Evolutionary conservation across 225 moss, liverwort and hornwort genomes (phyloP).

Genomic region (Polytrichum commune): DNA sequence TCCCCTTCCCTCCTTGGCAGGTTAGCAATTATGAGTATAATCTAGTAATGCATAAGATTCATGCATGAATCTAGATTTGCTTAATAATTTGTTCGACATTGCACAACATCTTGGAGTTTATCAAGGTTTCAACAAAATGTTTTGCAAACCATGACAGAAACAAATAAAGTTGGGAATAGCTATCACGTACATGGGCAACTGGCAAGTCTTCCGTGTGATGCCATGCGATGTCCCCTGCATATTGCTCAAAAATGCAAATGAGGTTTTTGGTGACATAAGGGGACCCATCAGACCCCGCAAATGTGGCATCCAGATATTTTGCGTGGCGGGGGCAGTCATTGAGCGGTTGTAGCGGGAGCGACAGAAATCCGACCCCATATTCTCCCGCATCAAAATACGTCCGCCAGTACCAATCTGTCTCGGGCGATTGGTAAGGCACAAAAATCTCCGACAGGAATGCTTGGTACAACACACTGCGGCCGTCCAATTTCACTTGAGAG

Average conservation of each 20-base stretch:
- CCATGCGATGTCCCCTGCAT: constrained; percentile 53
- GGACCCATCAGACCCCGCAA: constrained; percentile 32
- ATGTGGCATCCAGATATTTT: constrained; percentile 39
- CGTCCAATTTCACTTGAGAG: constrained; percentile 42
- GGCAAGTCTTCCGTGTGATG: constrained; percentile 42
- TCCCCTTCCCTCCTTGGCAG: no score
- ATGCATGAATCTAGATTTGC: no score
- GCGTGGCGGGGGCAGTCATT: constrained; percentile 61
- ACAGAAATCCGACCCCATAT: constrained; percentile 40
- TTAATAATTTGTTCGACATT: no score
- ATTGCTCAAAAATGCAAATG: constrained; percentile 73
- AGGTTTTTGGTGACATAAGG: constrained; percentile 36
- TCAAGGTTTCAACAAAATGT: no score
- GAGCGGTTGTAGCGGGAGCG: constrained; percentile 34
- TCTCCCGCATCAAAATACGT: constrained; percentile 69
- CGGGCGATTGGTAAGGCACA: constrained; percentile 61
- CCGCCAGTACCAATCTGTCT: constrained; percentile 53
- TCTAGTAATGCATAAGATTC: no score
- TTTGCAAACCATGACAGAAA: no score
- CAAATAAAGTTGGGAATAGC: neutral
- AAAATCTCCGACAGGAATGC: constrained; percentile 62
- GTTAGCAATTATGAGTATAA: no score
- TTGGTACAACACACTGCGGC: constrained; percentile 58
- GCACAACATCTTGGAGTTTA: no score
- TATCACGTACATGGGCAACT: neutral